Percentiles rank a stretch among this genome's conserved stretches.
Conservation (phyloP, 495 filamentous ascomycete genomes). For the Trypethelium eluteriae region DNA sequence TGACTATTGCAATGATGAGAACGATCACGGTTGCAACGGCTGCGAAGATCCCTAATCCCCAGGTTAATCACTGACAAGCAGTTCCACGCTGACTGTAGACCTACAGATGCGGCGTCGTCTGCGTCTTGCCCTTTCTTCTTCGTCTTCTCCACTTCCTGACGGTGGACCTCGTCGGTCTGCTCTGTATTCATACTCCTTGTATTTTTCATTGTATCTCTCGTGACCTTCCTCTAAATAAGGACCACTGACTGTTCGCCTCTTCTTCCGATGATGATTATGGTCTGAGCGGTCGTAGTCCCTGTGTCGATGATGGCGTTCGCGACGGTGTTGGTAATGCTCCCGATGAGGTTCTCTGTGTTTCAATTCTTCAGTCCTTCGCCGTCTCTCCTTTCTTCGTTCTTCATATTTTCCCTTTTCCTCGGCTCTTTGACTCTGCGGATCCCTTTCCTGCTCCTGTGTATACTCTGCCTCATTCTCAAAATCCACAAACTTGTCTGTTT, state of each 20-base stretch:
- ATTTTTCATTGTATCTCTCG: constrained; percentile 22
- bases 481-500: constrained; percentile 29
- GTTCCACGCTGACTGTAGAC: not conserved
- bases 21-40: constrained; percentile 53
- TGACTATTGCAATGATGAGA: constrained; percentile 63
- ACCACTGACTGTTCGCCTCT: constrained; percentile 34
- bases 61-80: constrained; percentile 35
- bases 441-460: constrained; percentile 29
- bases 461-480: constrained; percentile 31
- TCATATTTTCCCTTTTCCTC: constrained; percentile 36
- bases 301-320: constrained; percentile 5
- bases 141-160: constrained; percentile 27
- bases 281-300: constrained; percentile 18
- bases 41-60: constrained; percentile 44
- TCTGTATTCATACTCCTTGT: constrained; percentile 29
- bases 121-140: constrained; percentile 29
- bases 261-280: constrained; percentile 21
- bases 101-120: constrained; percentile 31
- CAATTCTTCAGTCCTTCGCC: constrained; percentile 27
- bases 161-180: constrained; percentile 29
- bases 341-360: constrained; percentile 21
- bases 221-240: constrained; percentile 34
- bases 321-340: constrained; percentile 1
- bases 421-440: constrained; percentile 33
- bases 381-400: constrained; percentile 21